phyloP scores from a whole-genome alignment of 164 flowering plant genomes.

The Cinnamomum micranthum region DNA sequence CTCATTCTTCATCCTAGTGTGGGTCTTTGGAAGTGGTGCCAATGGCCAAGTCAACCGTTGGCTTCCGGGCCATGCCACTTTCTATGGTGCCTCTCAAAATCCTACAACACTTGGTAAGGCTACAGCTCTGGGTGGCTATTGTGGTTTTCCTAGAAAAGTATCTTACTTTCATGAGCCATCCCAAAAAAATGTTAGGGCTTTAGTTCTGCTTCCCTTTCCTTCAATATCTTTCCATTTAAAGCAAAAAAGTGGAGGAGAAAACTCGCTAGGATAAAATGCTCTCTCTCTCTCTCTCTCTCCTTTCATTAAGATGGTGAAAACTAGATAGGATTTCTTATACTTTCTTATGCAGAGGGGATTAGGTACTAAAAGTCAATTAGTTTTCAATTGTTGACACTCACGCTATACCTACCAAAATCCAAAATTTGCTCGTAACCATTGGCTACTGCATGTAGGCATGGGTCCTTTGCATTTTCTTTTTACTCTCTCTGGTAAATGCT shows the following conservation, averaged over 20 bases:
- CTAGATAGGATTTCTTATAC: too few species aligned
- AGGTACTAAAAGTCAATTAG: too few species aligned
- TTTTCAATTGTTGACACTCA: too few species aligned
- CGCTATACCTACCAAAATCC: too few species aligned
- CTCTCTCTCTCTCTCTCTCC: too few species aligned
- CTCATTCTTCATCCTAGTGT: neutral
- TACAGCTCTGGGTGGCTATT: neutral
- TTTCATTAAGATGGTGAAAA: too few species aligned
- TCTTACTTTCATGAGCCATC: neutral
- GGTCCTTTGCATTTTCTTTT: too few species aligned
- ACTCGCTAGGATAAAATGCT: neutral
- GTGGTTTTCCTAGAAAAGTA: neutral
- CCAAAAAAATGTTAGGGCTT: too few species aligned
- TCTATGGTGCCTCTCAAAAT: conserved; percentile 50
- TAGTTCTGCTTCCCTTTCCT: neutral
- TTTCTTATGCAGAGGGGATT: too few species aligned
- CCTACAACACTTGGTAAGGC: conserved; percentile 59
- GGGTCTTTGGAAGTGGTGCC: conserved; percentile 3
- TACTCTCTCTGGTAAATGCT: too few species aligned
- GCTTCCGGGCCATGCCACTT: conserved; percentile 63
- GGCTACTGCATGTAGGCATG: too few species aligned
- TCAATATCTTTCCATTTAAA: neutral
- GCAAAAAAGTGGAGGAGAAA: neutral
- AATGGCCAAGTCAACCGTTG: conserved; percentile 32
- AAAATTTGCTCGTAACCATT: too few species aligned